Evolutionary conservation across 2,329 filamentous ascomycete species (phyloP), one percentile per base, ranked within the genome.

Genomic region (Verticillium dahliae): DNA sequence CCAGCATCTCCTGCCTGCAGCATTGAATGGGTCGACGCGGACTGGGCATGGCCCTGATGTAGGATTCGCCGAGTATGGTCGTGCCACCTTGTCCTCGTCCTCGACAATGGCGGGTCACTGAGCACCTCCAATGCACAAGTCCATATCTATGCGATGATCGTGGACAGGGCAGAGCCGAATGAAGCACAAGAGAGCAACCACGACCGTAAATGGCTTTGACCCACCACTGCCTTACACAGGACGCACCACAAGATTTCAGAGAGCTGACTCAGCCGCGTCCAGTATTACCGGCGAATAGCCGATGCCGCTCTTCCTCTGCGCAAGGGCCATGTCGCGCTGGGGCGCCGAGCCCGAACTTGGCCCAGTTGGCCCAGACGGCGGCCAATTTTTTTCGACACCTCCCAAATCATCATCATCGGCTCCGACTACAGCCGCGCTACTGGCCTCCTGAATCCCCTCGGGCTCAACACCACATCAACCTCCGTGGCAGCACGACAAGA

Each of bases 311-410:
- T 22, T 35, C 58, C 55, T 45, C 35, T 14, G 61, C 38, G 69
- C 69, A 70, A 69, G 66, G 69, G 64, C 69, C 69, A 68, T 0
- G 34, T 61, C 59, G 59, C 63, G 63, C 68, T 67, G 56, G 56
- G 34, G 56, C 56, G 34, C n/a, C 22, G n/a, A 39, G n/a, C 56
- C 56, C 45, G 50, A 35, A 55, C 34, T 27, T 62, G 55, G 63
- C 65, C 63, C 60, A 56, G 63, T 27, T 62, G 55, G 63, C 65
- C 63, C 60, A 56, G 63, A 65, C 69, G 66, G 67, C 64, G 65
- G 67, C 70, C 68, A 70, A 72, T 71, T 65, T 68, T 71, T 71
- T 72, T 64, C 65, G 65, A 67, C 63, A 58, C 59, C 57, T 59
- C 59, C 63, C 68, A 66, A 31, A 31, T 31, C 27, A 65, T 62